These are phyloP conservation scores for Hirsutella rhossiliensis DNA, from an alignment of 2,329 filamentous ascomycete species.

Conservation along the genomic window DNA sequence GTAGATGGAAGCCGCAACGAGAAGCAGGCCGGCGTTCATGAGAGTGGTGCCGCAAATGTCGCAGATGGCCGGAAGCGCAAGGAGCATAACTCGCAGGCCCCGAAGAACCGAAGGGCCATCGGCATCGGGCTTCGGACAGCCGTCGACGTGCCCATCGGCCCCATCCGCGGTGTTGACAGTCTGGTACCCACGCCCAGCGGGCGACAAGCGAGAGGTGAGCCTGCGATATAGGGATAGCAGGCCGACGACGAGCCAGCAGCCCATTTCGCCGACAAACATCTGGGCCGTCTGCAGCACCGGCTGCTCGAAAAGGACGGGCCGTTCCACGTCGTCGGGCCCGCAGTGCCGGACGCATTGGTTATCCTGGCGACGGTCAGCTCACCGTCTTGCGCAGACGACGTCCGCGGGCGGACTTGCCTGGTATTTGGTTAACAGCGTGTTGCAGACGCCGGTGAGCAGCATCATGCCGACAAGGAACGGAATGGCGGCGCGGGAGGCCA, in stretches of 20 bases:
- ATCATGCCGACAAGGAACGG: constrained; percentile 91
- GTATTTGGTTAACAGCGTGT: constrained; percentile 93
- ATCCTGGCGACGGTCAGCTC: constrained; percentile 43
- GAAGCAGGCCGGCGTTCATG: constrained; percentile 91
- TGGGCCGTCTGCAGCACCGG: constrained; percentile 93
- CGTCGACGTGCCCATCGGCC: constrained; percentile 13
- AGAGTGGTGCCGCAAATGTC: constrained; percentile 92
- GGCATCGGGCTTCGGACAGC: constrained; percentile 30
- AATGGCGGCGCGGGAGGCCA: constrained; percentile 61
- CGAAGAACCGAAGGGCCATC: constrained; percentile 47
- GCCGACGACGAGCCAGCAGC: constrained; percentile 86
- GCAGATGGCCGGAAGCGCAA: constrained; percentile 80
- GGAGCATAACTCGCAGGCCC: constrained; percentile 59
- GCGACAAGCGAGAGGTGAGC: constrained; percentile 32
- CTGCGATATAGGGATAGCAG: constrained; percentile 53
- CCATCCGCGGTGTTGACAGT: constrained; percentile 42
- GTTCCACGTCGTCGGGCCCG: constrained; percentile 52
- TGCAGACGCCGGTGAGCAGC: constrained; percentile 91
- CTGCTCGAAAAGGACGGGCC: constrained; percentile 73
- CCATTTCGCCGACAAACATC: constrained; percentile 96
- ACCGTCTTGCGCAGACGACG: background rate
- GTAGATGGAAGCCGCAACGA: constrained; percentile 92
- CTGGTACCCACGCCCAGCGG: constrained; percentile 47
- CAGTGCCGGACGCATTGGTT: constrained; percentile 96
- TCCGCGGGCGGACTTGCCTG: constrained; percentile 44